Percentiles rank a stretch among this genome's conserved stretches.
phyloP scores from a whole-genome alignment of 768 basidiomycete species.

The Podaxis carcinomalis region DNA sequence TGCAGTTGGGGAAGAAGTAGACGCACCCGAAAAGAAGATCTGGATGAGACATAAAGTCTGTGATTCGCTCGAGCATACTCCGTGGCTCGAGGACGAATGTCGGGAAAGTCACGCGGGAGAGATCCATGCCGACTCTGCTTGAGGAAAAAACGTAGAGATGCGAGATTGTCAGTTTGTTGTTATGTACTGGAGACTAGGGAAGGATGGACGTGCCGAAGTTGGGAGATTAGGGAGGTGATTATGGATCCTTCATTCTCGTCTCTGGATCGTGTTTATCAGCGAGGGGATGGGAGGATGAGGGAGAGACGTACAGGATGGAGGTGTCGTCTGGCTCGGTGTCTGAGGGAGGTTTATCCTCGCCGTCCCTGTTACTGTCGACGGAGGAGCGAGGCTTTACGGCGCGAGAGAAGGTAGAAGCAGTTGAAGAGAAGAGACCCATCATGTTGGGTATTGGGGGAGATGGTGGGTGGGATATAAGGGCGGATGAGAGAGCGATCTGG shows the following conservation, averaged over 20 bases:
- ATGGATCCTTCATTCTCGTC: slow-evolving; percentile 94
- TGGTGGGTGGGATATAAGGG: not conserved
- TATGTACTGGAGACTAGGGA: not conserved
- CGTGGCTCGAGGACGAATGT: slow-evolving; percentile 96
- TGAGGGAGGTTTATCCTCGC: slow-evolving; percentile 68
- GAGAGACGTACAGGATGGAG: slow-evolving; percentile 66
- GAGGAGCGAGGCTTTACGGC: slow-evolving; percentile 61
- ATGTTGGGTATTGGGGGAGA: slow-evolving; percentile 33
- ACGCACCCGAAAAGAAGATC: slow-evolving; percentile 90
- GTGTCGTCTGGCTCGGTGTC: slow-evolving; percentile 89
- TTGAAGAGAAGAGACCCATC: slow-evolving; percentile 79
- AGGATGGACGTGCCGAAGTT: slow-evolving; percentile 59
- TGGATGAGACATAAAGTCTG: slow-evolving; percentile 98
- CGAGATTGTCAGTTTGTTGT: slow-evolving; percentile 1
- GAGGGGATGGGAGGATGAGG: not conserved
- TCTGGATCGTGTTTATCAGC: slow-evolving; percentile 40
- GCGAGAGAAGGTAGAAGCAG: slow-evolving; percentile 52
- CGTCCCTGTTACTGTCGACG: slow-evolving; percentile 39
- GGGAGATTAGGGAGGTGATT: slow-evolving; percentile 81
- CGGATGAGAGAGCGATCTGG: not conserved
- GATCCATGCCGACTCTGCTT: slow-evolving; percentile 90
- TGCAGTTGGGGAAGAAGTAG: slow-evolving; percentile 4
- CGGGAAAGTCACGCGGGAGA: slow-evolving; percentile 89
- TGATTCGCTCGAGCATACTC: slow-evolving; percentile 97
- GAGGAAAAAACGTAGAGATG: slow-evolving; percentile 4